Evolutionary conservation across 805 yeast genomes (phyloP), one percentile per base, ranked within the genome.

Genomic region (Candida easanensis): DNA sequence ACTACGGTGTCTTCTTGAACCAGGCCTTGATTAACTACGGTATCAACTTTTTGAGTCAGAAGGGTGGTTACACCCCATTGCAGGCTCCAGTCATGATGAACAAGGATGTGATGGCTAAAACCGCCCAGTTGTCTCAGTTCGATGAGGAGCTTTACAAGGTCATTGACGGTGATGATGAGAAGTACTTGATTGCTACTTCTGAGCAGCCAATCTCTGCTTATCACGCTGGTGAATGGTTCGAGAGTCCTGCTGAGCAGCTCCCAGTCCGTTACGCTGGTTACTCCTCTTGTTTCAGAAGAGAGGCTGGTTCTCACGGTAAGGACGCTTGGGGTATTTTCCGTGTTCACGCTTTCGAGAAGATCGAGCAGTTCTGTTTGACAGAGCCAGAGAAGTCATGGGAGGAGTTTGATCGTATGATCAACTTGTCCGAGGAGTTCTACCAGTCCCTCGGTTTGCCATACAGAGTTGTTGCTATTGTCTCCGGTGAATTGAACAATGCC

Each of bases 251-350:
- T 49, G 97, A 90, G 70, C 99, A 93, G 74, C 78, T 93, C 57
- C 99, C 99, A 49, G 79, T 88, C 52, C 86, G 95, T 70, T 93
- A 93, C 62, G 99, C 97, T 38, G 99, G 99, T 60, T 93, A 85
- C 76, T 89, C 97, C 28, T 86, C 97, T 36, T 93, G 99, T 81
- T 93, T 93, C 83, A 84, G 99, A 71, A 87, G 99, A 74, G 99
- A 93, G 74, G 99, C 99, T 46, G 99, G 99, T 56, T 84, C 97
- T 53, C 98, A 91, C 62, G 99, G 99, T 68, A 91, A 91, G 68
- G 99, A 93, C 63, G 99, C 99, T 38, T 93, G 99, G 99, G 99
- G 99, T 71, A 89, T 93, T 54, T 93, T 93, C 82, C 85, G 99
- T 73, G 98, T 93, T 46, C 99, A 93, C 65, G 95, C 95, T 50